phyloP scores from a whole-genome alignment of 345 rosid species.

The Gynandropsis gynandra region DNA sequence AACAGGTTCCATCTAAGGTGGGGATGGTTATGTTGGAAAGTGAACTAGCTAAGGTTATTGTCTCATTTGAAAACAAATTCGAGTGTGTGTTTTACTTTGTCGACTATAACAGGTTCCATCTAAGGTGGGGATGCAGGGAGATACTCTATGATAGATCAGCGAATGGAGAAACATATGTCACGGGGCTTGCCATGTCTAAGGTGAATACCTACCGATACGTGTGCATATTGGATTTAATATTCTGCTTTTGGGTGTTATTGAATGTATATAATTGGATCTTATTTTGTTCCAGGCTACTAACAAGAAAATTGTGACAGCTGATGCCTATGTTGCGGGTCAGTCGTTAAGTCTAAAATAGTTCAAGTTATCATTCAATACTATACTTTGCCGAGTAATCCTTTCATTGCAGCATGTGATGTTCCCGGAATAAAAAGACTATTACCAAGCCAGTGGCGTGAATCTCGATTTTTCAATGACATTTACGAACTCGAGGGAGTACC shows the following conservation, averaged over 20 bases:
- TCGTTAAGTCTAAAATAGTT: background rate
- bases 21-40: too few relatives aligned
- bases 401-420: conserved; percentile 77
- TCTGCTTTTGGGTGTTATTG: background rate
- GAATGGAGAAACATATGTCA: conserved; percentile 58
- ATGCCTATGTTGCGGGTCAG: conserved; percentile 87
- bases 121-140: conserved; percentile 98
- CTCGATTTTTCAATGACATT: conserved; percentile 65
- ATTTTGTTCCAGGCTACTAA: conserved; percentile 63
- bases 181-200: conserved; percentile 81
- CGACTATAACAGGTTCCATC: conserved; percentile 71
- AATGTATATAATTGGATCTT: background rate
- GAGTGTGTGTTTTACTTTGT: conserved; percentile 5
- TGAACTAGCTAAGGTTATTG: too few relatives aligned
- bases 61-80: too few relatives aligned
- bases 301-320: conserved; percentile 77
- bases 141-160: conserved; percentile 58
- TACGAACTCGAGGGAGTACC: conserved; percentile 92
- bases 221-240: background rate
- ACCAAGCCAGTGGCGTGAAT: conserved; percentile 72
- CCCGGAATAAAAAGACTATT: conserved; percentile 94
- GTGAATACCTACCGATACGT: conserved; percentile 32
- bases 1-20: conserved; percentile 96
- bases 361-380: too few relatives aligned
- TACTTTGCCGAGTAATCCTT: background rate